These are phyloP conservation scores for Staphylotrichum tortipilum DNA, from an alignment of 495 filamentous ascomycete species.

Conservation along the genomic window DNA sequence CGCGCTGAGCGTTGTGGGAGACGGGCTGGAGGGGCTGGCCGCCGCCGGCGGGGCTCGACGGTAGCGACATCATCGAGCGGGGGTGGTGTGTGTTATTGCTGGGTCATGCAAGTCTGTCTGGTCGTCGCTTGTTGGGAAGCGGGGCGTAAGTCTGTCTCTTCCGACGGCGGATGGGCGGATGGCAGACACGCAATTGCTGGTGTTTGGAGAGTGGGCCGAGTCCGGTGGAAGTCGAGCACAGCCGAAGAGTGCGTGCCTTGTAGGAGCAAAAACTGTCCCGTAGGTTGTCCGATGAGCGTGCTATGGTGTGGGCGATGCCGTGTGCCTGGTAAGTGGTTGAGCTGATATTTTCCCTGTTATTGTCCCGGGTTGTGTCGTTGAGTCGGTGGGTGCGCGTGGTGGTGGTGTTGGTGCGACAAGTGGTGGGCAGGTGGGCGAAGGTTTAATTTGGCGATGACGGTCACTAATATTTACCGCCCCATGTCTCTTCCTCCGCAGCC, in stretches of 20 bases:
- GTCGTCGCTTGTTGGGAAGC: neutral
- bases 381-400: neutral
- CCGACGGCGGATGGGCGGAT: neutral
- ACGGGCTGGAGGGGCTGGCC: slow-evolving; percentile 53
- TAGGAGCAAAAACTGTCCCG: too few species aligned
- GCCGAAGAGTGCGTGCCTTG: too few species aligned
- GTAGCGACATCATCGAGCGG: slow-evolving; percentile 10
- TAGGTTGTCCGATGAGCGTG: too few species aligned
- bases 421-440: neutral
- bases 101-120: slow-evolving; percentile 14
- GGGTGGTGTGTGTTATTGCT: slow-evolving; percentile 5
- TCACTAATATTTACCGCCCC: slow-evolving; percentile 9
- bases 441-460: slow-evolving; percentile 8
- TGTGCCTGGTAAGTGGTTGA: too few species aligned
- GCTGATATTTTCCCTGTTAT: neutral
- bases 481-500: neutral
- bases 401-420: neutral
- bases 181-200: neutral
- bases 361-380: neutral
- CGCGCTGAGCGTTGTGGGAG: slow-evolving; percentile 65
- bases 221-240: too few species aligned
- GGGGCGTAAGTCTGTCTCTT: neutral
- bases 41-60: slow-evolving; percentile 24
- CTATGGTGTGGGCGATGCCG: neutral
- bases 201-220: too few species aligned